Evolutionary conservation across 1,284 basidiomycete genomes (phyloP).

Genomic region (Lentinus polychrous): DNA sequence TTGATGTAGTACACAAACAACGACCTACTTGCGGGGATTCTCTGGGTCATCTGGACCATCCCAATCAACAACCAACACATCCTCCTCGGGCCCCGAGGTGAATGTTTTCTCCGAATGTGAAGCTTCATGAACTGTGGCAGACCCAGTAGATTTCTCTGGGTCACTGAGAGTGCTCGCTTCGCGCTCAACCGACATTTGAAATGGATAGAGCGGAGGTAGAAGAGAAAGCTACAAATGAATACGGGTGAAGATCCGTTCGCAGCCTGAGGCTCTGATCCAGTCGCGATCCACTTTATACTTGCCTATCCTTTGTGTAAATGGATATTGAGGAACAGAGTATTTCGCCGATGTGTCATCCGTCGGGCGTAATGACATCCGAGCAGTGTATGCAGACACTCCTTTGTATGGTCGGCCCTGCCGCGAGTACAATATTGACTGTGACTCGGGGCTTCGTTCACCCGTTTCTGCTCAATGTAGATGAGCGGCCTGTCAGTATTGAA

Average conservation of each 20-base stretch:
- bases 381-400: not conserved
- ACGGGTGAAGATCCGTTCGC: no score
- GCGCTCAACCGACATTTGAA: no score
- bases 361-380: conserved; percentile 2
- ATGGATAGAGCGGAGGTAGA: no score
- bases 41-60: conserved; percentile 48
- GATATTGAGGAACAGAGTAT: not conserved
- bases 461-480: no score
- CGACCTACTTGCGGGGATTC: conserved; percentile 34
- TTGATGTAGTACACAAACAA: not conserved
- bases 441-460: no score
- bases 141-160: not conserved
- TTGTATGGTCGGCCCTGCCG: no score
- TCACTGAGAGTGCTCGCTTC: no score
- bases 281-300: not conserved
- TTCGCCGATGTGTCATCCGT: conserved; percentile 4
- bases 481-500: no score
- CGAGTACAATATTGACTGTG: no score
- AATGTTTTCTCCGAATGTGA: no score
- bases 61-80: conserved; percentile 42
- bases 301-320: not conserved
- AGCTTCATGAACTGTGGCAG: not conserved
- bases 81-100: conserved; percentile 1
- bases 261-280: no score
- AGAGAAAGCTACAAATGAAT: no score